Base-by-base conservation (phyloP, 1,139 yeast genomes). In the Sugiyamaella novakii region DNA sequence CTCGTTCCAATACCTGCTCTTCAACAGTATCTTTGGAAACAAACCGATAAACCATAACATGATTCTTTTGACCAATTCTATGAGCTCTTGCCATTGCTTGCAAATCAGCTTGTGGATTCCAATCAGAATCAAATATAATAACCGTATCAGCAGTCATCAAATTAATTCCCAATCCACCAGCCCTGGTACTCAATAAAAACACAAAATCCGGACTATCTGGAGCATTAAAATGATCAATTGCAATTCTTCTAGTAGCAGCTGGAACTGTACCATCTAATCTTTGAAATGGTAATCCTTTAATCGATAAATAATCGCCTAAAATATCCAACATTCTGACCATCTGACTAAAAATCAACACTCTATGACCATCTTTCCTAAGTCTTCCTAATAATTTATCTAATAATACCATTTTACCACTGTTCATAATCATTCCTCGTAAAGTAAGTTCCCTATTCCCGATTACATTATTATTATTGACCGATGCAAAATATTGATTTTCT, bases 31-130 rank as follows among this genome's bases (percentile, higher is more conserved):
- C 98, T 62, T 92, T 92, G 56, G 96, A 85, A 18, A 92, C 98
- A 71, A 94, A 87, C 64, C 99, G 77, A 67, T 94, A 94, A 17
- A 92, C 98, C 80, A 89, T 87, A 40, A 92, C 99, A 69, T 92
- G 98, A 61, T 87, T 89, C 68, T 92, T 92, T 68, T 92, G 99
- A 12, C 99, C 99, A 64, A 92, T 92, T 75, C 99, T 83, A 71
- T 92, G 99, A 2, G 98, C 99, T 71, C 99, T 83, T 0, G 98
- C 99, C 99, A 94, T 94, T 3, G 98, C 98, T 70, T 92, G 98
- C 59, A 91, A 73, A 76, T 91, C 98, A 1, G 98, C 98, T 69
- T 92, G 98, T 1, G 98, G 98, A 64, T 92, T 92, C 99, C 99
- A 92, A 72, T 92, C 99, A 10, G 96, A 87, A 70, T 92, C 99